Evolutionary conservation across 2,329 filamentous ascomycete genomes (phyloP).

Genomic region (Byssochlamys sp.): DNA sequence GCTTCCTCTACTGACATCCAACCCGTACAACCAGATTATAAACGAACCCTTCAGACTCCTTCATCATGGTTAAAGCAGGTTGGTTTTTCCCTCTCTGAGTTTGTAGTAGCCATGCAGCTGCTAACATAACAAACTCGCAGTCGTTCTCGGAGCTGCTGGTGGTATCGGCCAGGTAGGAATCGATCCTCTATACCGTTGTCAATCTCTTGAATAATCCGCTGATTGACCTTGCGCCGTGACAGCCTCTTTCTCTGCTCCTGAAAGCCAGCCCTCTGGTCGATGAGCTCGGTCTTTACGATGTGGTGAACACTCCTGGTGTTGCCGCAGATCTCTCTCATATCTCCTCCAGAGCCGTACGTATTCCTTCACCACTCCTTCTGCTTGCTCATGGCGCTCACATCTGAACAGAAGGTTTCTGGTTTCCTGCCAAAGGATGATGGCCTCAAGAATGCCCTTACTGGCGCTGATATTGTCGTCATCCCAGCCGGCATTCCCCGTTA

Average conservation of each 20-base stretch:
- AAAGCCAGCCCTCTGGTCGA: slow-evolving; percentile 82
- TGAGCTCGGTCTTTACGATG: slow-evolving; percentile 96
- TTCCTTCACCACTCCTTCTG: not conserved
- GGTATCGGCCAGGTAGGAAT: slow-evolving; percentile 86
- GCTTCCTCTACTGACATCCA: not conserved
- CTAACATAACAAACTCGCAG: slow-evolving; percentile 24
- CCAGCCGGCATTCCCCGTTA: slow-evolving; percentile 93
- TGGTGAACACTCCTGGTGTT: slow-evolving; percentile 95
- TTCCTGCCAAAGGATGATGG: slow-evolving; percentile 80
- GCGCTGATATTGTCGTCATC: slow-evolving; percentile 92
- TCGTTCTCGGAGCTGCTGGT: slow-evolving; percentile 89
- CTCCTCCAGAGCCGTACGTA: slow-evolving; percentile 71
- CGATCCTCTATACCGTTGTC: slow-evolving; percentile 3
- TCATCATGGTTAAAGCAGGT: slow-evolving; percentile 43
- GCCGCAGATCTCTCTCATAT: slow-evolving; percentile 95
- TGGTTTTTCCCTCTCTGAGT: slow-evolving; percentile 5
- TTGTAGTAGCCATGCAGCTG: slow-evolving; percentile 6
- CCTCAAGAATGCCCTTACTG: slow-evolving; percentile 77
- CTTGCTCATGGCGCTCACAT: slow-evolving; percentile 17
- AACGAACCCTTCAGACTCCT: not conserved
- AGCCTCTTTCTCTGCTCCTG: slow-evolving; percentile 93
- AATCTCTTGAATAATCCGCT: not conserved
- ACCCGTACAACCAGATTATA: not conserved
- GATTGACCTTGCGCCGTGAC: slow-evolving; percentile 7
- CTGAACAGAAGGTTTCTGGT: slow-evolving; percentile 65